Evolutionary conservation across 345 rosid species (phyloP).

Genomic region (Citrus trifoliata): DNA sequence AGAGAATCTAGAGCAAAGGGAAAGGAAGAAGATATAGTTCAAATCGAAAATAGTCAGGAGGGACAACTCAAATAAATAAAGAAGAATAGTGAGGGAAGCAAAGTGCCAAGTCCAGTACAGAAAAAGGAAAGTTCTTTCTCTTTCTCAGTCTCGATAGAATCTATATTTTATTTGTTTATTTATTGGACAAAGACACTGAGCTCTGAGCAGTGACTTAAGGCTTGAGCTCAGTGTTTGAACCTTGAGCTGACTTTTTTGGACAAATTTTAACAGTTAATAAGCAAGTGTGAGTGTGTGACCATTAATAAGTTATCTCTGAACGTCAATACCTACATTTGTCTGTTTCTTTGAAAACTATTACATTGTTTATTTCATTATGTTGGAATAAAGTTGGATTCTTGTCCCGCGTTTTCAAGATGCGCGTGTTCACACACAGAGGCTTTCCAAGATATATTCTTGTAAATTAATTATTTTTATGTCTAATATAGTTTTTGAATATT

Average conservation of each 20-base stretch:
- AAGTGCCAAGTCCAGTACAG: neutral
- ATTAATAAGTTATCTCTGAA: neutral
- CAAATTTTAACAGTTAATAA: neutral
- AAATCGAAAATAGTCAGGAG: no score
- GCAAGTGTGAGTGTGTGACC: no score
- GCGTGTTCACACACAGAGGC: neutral
- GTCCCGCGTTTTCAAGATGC: neutral
- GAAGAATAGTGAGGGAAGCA: neutral
- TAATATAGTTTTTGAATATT: no score
- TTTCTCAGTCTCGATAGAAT: conserved; percentile 25
- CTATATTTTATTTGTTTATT: conserved; percentile 9
- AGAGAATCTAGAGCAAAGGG: conserved; percentile 24
- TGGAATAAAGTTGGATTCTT: neutral
- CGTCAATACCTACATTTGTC: conserved; percentile 43
- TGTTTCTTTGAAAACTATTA: conserved; percentile 17
- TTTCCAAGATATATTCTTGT: no score
- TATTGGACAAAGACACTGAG: conserved; percentile 20
- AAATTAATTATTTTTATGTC: no score
- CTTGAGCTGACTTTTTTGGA: conserved; percentile 48
- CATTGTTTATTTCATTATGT: neutral
- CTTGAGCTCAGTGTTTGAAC: no score
- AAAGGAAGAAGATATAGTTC: conserved; percentile 11
- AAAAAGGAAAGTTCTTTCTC: conserved; percentile 43
- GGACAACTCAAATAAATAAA: no score
- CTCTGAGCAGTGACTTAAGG: neutral